phyloP scores from a whole-genome alignment of 2,329 filamentous ascomycete genomes.

The Colletotrichum coccodes region DNA sequence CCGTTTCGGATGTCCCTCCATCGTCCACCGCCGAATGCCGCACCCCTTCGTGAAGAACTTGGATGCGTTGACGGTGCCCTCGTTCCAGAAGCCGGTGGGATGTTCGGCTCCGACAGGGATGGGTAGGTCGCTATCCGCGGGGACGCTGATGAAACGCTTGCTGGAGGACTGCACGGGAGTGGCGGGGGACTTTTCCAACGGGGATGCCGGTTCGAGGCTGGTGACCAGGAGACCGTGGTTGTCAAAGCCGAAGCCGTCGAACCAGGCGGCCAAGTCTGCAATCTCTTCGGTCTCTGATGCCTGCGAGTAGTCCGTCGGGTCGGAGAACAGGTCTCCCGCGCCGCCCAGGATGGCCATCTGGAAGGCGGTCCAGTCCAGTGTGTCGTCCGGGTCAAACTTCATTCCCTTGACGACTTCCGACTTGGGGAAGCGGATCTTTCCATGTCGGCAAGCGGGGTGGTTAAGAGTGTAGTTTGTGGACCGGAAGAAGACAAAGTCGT shows the following conservation, averaged over 20 bases:
- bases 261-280: slow-evolving; percentile 62
- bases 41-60: slow-evolving; percentile 42
- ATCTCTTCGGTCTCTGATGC: slow-evolving; percentile 55
- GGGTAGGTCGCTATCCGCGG: slow-evolving; percentile 45
- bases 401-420: slow-evolving; percentile 50
- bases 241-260: slow-evolving; percentile 59
- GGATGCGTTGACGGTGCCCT: slow-evolving; percentile 41
- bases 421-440: slow-evolving; percentile 63
- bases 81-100: slow-evolving; percentile 47
- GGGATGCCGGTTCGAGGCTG: not conserved
- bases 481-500: slow-evolving; percentile 58
- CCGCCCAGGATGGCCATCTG: slow-evolving; percentile 72
- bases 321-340: slow-evolving; percentile 60
- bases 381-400: slow-evolving; percentile 57
- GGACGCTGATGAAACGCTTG: slow-evolving; percentile 20
- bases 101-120: slow-evolving; percentile 49
- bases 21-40: slow-evolving; percentile 47
- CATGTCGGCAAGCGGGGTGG: slow-evolving; percentile 62
- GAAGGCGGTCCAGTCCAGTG: slow-evolving; percentile 72
- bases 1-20: slow-evolving; percentile 45
- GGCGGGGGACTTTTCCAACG: not conserved
- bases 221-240: slow-evolving; percentile 51
- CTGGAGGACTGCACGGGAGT: not conserved
- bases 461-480: slow-evolving; percentile 61
- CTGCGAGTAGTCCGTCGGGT: slow-evolving; percentile 52